Percentiles rank a stretch among this genome's conserved stretches.
Evolutionary conservation across 2,329 filamentous ascomycete genomes (phyloP).

Genomic region (Fusarium graminum): DNA sequence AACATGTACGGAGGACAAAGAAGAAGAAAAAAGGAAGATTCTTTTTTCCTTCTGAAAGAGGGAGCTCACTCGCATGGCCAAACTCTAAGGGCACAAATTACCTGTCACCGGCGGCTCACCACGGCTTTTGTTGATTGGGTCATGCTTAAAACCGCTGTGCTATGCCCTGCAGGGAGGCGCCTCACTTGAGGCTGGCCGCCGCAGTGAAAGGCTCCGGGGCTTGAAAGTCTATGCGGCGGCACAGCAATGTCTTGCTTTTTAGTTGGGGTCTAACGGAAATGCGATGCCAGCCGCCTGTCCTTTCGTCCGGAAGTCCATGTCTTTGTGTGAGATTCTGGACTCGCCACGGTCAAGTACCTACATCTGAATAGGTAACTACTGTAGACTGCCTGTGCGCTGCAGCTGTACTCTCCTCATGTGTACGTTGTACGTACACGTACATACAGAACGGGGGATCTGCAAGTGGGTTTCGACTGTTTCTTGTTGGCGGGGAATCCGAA

Average conservation of each 20-base stretch:
- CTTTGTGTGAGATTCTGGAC: not conserved
- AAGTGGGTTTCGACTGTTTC: slow-evolving; percentile 19
- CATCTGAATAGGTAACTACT: too few species aligned
- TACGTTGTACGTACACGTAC: not conserved
- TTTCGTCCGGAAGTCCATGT: not conserved
- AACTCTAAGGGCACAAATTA: slow-evolving; percentile 32
- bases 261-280: slow-evolving; percentile 10
- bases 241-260: slow-evolving; percentile 25
- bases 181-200: slow-evolving; percentile 15
- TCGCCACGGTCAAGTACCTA: slow-evolving; percentile 3
- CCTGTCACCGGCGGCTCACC: slow-evolving; percentile 27
- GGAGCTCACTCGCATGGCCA: slow-evolving; percentile 33
- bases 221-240: slow-evolving; percentile 3
- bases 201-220: slow-evolving; percentile 26
- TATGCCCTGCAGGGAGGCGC: slow-evolving; percentile 1
- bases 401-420: not conserved
- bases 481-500: slow-evolving; percentile 30
- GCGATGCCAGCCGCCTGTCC: slow-evolving; percentile 4
- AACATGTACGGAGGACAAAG: slow-evolving; percentile 21
- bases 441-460: slow-evolving; percentile 24
- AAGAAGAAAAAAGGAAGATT: slow-evolving; percentile 37
- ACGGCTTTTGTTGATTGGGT: slow-evolving; percentile 6
- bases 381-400: slow-evolving; percentile 5
- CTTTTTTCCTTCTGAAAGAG: slow-evolving; percentile 38
- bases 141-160: slow-evolving; percentile 19